A percentile compares a stretch with the other conserved stretches of the same genome.
Conservation (phyloP, 1,139 yeast species). For the Geotrichum cucujoidarum region DNA sequence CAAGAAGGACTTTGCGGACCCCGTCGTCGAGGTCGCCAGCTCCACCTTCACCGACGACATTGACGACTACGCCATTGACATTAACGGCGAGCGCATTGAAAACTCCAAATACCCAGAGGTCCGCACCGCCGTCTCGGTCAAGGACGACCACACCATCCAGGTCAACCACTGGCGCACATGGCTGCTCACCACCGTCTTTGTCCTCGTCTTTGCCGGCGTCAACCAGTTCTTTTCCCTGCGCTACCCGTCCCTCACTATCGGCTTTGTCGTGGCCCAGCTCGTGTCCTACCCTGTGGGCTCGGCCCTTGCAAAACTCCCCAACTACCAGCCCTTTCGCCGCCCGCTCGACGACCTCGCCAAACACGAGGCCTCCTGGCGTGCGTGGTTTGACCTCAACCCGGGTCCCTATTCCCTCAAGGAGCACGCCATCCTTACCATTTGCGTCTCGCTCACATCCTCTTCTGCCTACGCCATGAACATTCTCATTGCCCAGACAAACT, state of each 20-base stretch:
- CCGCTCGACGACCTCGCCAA: slow-evolving; percentile 36
- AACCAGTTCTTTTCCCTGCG: slow-evolving; percentile 49
- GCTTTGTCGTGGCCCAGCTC: slow-evolving; percentile 47
- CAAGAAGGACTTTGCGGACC: no score
- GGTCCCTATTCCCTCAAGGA: slow-evolving; percentile 52
- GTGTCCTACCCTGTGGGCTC: slow-evolving; percentile 50
- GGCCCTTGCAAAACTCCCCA: slow-evolving; percentile 31
- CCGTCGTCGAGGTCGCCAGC: not conserved
- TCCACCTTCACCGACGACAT: not conserved
- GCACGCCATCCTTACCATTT: slow-evolving; percentile 50
- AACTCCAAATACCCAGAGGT: slow-evolving; percentile 55
- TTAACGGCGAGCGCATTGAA: slow-evolving; percentile 4
- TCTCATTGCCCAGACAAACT: slow-evolving; percentile 42
- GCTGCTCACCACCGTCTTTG: slow-evolving; percentile 30
- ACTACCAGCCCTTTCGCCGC: slow-evolving; percentile 40
- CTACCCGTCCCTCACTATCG: slow-evolving; percentile 43
- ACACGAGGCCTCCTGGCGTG: slow-evolving; percentile 8
- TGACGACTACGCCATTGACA: not conserved
- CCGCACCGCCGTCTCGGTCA: slow-evolving; percentile 54
- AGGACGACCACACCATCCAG: slow-evolving; percentile 44
- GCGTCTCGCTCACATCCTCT: slow-evolving; percentile 47
- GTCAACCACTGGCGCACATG: slow-evolving; percentile 52
- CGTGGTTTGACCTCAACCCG: slow-evolving; percentile 48
- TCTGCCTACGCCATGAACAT: slow-evolving; percentile 45
- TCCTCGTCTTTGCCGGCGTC: slow-evolving; percentile 43